Percentiles rank a stretch among this genome's conserved stretches.
Conservation (phyloP, 176 grass and related monocot species). For the Rhynchospora breviuscula region DNA sequence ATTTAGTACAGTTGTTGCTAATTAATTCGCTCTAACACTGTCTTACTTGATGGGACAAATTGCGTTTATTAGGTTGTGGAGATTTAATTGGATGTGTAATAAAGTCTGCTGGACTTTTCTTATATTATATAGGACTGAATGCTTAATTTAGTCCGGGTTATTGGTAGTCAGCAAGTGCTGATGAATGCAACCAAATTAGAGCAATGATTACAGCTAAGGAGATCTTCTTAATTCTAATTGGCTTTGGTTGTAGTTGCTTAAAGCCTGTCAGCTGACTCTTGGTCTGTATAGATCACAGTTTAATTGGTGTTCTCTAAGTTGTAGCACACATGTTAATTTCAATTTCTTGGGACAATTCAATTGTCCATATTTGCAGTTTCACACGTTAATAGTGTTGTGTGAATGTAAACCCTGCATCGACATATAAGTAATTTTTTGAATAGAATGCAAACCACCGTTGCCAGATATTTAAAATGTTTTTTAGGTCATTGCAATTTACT, state of each 20-base stretch:
- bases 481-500: not conserved
- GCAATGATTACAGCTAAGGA: not conserved
- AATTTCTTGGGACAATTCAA: not conserved
- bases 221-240: not conserved
- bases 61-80: conserved; percentile 3
- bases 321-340: not conserved
- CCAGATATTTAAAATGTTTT: not conserved
- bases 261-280: not conserved
- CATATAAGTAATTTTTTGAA: not conserved
- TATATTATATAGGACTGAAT: not conserved
- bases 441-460: not conserved
- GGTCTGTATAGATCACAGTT: conserved; percentile 8
- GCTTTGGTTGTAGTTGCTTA: not conserved
- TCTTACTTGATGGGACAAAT: not conserved
- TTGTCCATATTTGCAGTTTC: not conserved
- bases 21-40: not conserved
- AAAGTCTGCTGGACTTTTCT: conserved; percentile 6
- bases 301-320: not conserved
- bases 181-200: not conserved
- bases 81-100: not conserved
- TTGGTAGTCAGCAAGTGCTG: not conserved
- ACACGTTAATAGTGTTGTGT: not conserved
- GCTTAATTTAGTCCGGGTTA: not conserved
- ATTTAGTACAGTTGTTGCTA: not conserved
- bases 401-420: not conserved